Evolutionary conservation across 2,329 filamentous ascomycete species (phyloP).

Genomic region (Huntiella decipiens): DNA sequence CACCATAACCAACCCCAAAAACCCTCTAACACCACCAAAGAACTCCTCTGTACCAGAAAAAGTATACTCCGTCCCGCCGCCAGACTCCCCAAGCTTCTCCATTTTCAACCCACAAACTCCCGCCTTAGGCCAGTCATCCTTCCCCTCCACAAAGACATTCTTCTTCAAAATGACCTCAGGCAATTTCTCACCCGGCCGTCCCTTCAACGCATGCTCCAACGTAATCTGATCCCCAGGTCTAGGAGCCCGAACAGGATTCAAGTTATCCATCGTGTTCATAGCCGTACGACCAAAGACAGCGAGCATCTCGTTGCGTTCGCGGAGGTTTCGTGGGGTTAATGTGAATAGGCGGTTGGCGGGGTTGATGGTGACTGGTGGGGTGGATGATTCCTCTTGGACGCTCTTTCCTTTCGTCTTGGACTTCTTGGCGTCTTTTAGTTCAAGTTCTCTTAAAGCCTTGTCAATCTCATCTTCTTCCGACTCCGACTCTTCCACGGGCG

Average conservation of each 20-base stretch:
- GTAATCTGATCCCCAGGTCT: constrained; percentile 30
- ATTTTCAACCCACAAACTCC: constrained; percentile 70
- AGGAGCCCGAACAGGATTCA: constrained; percentile 23
- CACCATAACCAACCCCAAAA: constrained; percentile 59
- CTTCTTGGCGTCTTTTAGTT: constrained; percentile 15
- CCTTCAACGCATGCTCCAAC: constrained; percentile 33
- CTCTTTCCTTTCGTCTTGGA: constrained; percentile 8
- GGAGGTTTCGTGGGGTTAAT: constrained; percentile 51
- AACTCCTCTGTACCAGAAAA: constrained; percentile 62
- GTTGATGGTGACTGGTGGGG: background rate
- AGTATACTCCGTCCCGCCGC: constrained; percentile 48
- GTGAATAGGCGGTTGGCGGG: constrained; percentile 18
- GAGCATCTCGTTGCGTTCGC: constrained; percentile 80
- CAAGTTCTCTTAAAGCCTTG: constrained; percentile 30
- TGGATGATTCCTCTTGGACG: background rate
- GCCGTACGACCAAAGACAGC: constrained; percentile 36
- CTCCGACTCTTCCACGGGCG: constrained; percentile 5
- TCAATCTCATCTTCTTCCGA: constrained; percentile 34
- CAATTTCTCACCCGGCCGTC: constrained; percentile 42
- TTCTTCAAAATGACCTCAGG: constrained; percentile 52
- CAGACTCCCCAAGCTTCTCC: constrained; percentile 32
- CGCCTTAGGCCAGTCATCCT: constrained; percentile 68
- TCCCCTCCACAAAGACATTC: constrained; percentile 72
- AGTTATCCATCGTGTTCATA: constrained; percentile 33
- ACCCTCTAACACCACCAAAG: constrained; percentile 53